Evolutionary conservation across 257 asterid species (phyloP).

Genomic region (Plantago elongata): DNA sequence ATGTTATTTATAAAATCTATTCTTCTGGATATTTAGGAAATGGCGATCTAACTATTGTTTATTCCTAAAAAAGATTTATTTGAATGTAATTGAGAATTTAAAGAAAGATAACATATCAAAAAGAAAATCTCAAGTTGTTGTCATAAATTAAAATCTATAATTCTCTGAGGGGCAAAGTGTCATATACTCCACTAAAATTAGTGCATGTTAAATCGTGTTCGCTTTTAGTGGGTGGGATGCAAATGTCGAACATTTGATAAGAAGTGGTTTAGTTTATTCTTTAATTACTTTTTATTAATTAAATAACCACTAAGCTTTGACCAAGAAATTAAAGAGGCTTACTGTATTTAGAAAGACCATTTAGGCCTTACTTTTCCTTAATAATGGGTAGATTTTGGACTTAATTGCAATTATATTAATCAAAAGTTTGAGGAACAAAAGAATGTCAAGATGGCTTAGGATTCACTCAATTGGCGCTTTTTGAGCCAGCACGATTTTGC

Average conservation of each 20-base stretch:
- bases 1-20: too few relatives aligned
- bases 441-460: slow-evolving; percentile 48
- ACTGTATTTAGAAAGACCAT: background rate
- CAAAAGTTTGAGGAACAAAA: slow-evolving; percentile 22
- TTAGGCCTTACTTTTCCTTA: slow-evolving; percentile 1
- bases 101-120: too few relatives aligned
- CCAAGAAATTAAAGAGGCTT: slow-evolving; percentile 9
- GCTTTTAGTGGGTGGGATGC: too few relatives aligned
- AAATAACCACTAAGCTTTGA: slow-evolving; percentile 10
- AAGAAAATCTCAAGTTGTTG: background rate
- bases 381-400: background rate
- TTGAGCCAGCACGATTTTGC: slow-evolving; percentile 27
- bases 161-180: background rate
- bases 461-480: slow-evolving; percentile 30
- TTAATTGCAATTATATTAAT: background rate
- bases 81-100: too few relatives aligned
- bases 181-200: background rate
- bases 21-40: too few relatives aligned
- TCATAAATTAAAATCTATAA: background rate
- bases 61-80: too few relatives aligned
- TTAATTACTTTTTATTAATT: background rate
- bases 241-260: too few relatives aligned
- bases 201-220: too few relatives aligned
- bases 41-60: too few relatives aligned
- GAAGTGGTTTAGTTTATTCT: too few relatives aligned